These are phyloP conservation scores for Alternaria hordeiaustralica DNA, from an alignment of 2,329 filamentous ascomycete species.

Conservation along the genomic window DNA sequence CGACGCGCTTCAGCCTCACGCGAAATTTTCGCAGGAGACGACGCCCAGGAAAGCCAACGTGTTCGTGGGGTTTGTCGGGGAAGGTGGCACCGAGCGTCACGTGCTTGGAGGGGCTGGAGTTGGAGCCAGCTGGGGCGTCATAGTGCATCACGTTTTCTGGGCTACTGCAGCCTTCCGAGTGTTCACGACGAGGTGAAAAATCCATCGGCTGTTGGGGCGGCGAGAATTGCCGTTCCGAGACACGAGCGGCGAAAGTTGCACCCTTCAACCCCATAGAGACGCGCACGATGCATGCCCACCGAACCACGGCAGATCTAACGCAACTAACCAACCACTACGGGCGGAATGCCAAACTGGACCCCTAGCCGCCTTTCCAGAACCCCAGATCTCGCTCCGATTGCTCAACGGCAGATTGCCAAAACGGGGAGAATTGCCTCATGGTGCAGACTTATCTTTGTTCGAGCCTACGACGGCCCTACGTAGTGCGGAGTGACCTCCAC, in stretches of 20 bases:
- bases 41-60: slow-evolving; percentile 19
- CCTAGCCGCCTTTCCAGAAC: slow-evolving; percentile 30
- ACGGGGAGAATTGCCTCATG: slow-evolving; percentile 42
- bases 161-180: slow-evolving; percentile 13
- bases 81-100: slow-evolving; percentile 29
- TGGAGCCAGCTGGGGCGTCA: slow-evolving; percentile 16
- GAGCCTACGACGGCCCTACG: slow-evolving; percentile 15
- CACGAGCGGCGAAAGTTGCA: slow-evolving; percentile 14
- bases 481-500: slow-evolving; percentile 20
- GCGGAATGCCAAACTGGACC: slow-evolving; percentile 10
- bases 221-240: slow-evolving; percentile 36
- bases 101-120: slow-evolving; percentile 14
- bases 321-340: slow-evolving; percentile 32
- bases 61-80: slow-evolving; percentile 23
- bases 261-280: slow-evolving; percentile 13
- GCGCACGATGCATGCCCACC: slow-evolving; percentile 18
- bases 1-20: slow-evolving; percentile 10
- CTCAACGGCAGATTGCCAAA: slow-evolving; percentile 9
- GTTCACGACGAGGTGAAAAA: background rate
- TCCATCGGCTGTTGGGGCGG: slow-evolving; percentile 20
- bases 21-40: slow-evolving; percentile 9
- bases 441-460: slow-evolving; percentile 5
- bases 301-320: slow-evolving; percentile 22
- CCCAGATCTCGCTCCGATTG: slow-evolving; percentile 15
- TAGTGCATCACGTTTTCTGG: slow-evolving; percentile 25